phyloP scores from a whole-genome alignment of 1,284 basidiomycete species.

The Apiotrichum porosum region DNA sequence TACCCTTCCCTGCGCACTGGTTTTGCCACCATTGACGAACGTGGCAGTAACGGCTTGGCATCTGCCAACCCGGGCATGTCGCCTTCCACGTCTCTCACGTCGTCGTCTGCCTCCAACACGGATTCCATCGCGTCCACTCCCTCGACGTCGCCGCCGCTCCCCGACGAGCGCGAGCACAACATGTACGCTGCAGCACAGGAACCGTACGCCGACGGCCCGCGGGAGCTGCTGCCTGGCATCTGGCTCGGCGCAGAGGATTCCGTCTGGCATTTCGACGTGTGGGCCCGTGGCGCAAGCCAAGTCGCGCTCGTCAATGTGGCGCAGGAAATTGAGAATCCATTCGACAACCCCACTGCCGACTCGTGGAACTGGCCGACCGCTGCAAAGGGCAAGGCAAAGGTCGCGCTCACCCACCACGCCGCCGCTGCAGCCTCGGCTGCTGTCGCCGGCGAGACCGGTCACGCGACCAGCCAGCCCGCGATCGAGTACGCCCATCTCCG shows the following conservation, averaged over 20 bases:
- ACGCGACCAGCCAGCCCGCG: constrained; percentile 58
- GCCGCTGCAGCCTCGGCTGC: too few species aligned
- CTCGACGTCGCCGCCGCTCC: constrained; percentile 13
- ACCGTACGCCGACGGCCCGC: constrained; percentile 79
- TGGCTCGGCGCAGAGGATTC: constrained; percentile 95
- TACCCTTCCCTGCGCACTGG: constrained; percentile 8
- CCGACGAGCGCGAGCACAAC: constrained; percentile 4
- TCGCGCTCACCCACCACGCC: constrained; percentile 19
- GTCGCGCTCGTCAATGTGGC: constrained; percentile 78
- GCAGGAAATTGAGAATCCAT: constrained; percentile 80
- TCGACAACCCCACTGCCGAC: constrained; percentile 50
- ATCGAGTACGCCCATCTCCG: constrained; percentile 87
- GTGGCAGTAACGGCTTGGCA: background rate
- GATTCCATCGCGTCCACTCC: constrained; percentile 13
- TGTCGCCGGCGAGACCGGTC: too few species aligned
- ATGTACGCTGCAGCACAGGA: constrained; percentile 9
- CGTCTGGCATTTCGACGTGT: constrained; percentile 53
- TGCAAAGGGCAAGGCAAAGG: constrained; percentile 14
- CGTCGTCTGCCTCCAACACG: constrained; percentile 9
- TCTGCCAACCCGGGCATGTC: constrained; percentile 11
- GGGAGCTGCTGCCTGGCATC: constrained; percentile 81
- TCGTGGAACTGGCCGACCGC: constrained; percentile 4
- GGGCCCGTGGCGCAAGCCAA: constrained; percentile 11
- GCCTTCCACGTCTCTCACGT: constrained; percentile 11
- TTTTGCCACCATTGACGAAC: constrained; percentile 27